phyloP scores from a whole-genome alignment of 306 rosid genomes.

The Luffa acutangula region DNA sequence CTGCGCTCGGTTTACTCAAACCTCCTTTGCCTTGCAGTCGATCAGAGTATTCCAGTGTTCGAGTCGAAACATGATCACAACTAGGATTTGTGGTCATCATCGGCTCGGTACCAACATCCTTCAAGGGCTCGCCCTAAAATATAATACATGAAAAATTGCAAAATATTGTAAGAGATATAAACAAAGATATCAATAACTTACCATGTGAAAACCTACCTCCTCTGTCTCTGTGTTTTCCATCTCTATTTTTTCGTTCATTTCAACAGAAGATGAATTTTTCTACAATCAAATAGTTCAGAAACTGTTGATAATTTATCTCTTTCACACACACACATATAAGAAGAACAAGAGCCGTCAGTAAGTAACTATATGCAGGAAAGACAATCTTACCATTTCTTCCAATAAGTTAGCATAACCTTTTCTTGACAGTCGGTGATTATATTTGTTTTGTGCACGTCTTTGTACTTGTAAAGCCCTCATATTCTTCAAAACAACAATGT shows the following conservation, averaged over 20 bases:
- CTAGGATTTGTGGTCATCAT: background rate
- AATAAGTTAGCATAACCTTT: background rate
- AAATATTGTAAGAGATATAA: background rate
- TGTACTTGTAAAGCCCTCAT: background rate
- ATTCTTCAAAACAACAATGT: background rate
- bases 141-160: background rate
- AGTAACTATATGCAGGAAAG: background rate
- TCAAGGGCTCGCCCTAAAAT: background rate
- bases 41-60: background rate
- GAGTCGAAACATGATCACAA: background rate
- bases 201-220: background rate
- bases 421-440: background rate
- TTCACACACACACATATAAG: background rate
- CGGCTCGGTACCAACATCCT: background rate
- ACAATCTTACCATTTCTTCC: background rate
- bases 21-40: background rate
- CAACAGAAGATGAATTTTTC: background rate
- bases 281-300: background rate
- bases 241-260: background rate
- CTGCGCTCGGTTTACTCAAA: background rate
- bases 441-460: background rate
- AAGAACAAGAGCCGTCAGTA: background rate
- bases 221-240: background rate
- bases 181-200: background rate
- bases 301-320: background rate